Conservation (phyloP, 2,329 filamentous ascomycete genomes). For the Monosporascus ibericus region DNA sequence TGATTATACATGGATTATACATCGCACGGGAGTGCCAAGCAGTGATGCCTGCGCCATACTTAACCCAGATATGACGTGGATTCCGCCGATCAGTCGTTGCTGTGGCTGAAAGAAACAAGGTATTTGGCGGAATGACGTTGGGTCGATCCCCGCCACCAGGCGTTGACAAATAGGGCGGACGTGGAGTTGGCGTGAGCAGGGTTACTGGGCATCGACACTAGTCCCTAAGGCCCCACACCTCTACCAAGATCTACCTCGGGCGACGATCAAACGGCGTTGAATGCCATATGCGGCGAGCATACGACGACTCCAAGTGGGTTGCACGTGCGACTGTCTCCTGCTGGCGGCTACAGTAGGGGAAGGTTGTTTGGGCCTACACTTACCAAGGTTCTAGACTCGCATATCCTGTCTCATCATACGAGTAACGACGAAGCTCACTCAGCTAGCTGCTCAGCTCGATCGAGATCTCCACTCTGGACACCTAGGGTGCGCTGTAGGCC, state of each 20-base stretch:
- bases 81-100: constrained; percentile 1
- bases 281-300: no score
- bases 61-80: constrained; percentile 22
- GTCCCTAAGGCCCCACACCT: background rate
- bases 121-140: background rate
- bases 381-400: no score
- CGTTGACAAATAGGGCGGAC: background rate
- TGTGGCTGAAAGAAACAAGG: constrained; percentile 3
- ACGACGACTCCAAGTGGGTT: background rate
- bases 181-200: background rate
- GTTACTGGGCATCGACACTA: background rate
- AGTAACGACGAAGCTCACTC: no score
- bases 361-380: no score
- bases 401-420: no score
- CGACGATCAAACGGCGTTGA: background rate
- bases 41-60: constrained; percentile 6
- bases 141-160: background rate
- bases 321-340: background rate
- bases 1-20: background rate
- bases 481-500: background rate
- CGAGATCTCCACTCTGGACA: background rate
- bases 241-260: background rate
- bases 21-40: background rate
- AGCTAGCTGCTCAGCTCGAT: background rate
- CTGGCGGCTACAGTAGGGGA: background rate